Conservation (phyloP, 2,329 filamentous ascomycete species). For the Arthrobotrys iridis region DNA sequence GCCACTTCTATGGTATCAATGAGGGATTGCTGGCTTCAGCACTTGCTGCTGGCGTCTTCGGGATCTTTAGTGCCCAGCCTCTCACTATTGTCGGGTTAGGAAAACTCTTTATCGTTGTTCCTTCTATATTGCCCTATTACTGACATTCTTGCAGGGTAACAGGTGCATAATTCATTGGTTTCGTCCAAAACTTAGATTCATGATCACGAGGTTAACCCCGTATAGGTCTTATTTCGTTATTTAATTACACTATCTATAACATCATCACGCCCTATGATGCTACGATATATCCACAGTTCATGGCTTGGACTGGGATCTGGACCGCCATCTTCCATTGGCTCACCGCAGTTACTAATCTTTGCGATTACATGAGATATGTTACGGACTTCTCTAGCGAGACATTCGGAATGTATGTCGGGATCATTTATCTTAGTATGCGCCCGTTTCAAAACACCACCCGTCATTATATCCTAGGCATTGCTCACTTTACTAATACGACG, state of each 20-base stretch:
- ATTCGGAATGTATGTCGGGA: conserved; percentile 70
- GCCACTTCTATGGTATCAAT: conserved; percentile 68
- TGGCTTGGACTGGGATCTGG: conserved; percentile 79
- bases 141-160: conserved; percentile 63
- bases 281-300: conserved; percentile 68
- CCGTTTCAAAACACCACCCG: too few relatives aligned
- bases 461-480: too few relatives aligned
- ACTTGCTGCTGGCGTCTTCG: conserved; percentile 81
- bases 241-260: conserved; percentile 71
- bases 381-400: conserved; percentile 93
- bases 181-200: not conserved
- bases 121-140: not conserved
- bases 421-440: conserved; percentile 51
- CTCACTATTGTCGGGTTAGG: conserved; percentile 89
- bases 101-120: not conserved
- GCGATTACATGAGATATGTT: conserved; percentile 87
- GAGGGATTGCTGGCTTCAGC: conserved; percentile 89
- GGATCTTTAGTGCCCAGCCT: conserved; percentile 81
- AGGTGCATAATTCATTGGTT: conserved; percentile 3
- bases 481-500: too few relatives aligned
- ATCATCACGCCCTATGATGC: conserved; percentile 63
- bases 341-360: conserved; percentile 77
- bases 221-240: conserved; percentile 66
- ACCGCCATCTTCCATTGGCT: conserved; percentile 70
- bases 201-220: conserved; percentile 57